Evolutionary conservation across 2,329 filamentous ascomycete genomes (phyloP), one percentile per base, ranked within the genome.

Genomic region (Alternaria sp.): DNA sequence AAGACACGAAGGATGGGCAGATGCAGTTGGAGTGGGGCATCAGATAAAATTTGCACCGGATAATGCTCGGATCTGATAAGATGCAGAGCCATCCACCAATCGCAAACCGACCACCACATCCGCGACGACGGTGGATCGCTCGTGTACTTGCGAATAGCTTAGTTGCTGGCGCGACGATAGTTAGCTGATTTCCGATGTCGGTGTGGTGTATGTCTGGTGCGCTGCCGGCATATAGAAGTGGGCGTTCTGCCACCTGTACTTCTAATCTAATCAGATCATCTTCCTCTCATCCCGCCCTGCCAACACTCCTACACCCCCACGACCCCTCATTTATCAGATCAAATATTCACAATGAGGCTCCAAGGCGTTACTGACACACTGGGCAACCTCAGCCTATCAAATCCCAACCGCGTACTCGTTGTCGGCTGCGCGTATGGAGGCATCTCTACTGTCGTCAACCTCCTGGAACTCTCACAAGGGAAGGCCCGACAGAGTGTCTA

Each of bases 341-440:
- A 36, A 56, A 61, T 59, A 64, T 64, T 61, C 57, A 71, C 64
- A 46, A 79, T 79, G 77, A 74, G 70, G 56, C 69, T 78, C 21
- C 68, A 71, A 36, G 69, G 61, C 61, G 51, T 75, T 10, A 64
- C 72, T 13, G 70, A 77, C 47, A 62, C 69, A 8, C 43, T 77
- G 11, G 69, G 69, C 30, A 73, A 70, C 17, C 56, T 79, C 56
- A 71, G 69, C n/a, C 64, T 77, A 13, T 74, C 76, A 4, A 68
- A 68, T 23, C 76, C 77, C 19, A 76, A 80, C 58, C 71, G 74
- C 1, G 65, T 93, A 11, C 83, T 93, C 40, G 83, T 93, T 59
- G 85, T 90, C 30, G 91, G 91, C 40, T 90, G 89, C 67, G 90
- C 89, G 43, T 93, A 93, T 71, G 87, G 85, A n/a, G 91, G 91